Base-by-base conservation (phyloP, 768 basidiomycete species). In the Mycena galopus region DNA sequence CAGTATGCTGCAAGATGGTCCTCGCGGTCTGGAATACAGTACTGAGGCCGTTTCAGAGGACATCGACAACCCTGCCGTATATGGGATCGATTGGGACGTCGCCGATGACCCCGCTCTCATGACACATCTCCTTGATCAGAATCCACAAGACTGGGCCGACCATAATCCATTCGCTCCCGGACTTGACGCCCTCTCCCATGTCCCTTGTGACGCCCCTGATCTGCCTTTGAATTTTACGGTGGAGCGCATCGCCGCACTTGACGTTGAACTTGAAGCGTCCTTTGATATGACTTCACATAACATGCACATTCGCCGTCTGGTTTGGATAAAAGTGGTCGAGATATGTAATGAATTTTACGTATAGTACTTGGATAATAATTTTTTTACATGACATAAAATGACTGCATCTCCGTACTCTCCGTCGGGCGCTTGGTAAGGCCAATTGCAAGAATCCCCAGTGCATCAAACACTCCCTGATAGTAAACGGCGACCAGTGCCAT, bases 81-180 rank as follows among this genome's bases (percentile, higher is more conserved):
- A 75, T 32, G 72, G 76, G 12, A 65, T 75, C 25, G 74, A 75
- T 30, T 75, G 74, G 74, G 68, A 73, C 39, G 74, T 60, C 9
- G 57, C 61, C 2, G 50, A 74, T 35, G 63, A 74, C 32, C 39
- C 56, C 10, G 11, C 33, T 21, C 53, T 76, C 14, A 67, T 73
- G 70, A 32, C 21, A 11, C 72, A 76, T 60, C 66, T 71, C 25
- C 61, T 63, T 14, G 27, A 59, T 6, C 27, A 75, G 57, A 75
- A 75, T 35, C 74, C 72, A 9, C 58, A 73, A 23, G 72, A 69
- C 17, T 63, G 64, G 62, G 56, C 5, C 17, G 57, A 64, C 25
- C 42, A 35, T 14, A 73, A 73, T 51, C 72, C 72, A 5, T 73
- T 73, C 32, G 47, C 50, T 6, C 59, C 67, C 2, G 64, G 47